phyloP scores from a whole-genome alignment of 108 stramenopile genomes.

The Nitzschia sp. region DNA sequence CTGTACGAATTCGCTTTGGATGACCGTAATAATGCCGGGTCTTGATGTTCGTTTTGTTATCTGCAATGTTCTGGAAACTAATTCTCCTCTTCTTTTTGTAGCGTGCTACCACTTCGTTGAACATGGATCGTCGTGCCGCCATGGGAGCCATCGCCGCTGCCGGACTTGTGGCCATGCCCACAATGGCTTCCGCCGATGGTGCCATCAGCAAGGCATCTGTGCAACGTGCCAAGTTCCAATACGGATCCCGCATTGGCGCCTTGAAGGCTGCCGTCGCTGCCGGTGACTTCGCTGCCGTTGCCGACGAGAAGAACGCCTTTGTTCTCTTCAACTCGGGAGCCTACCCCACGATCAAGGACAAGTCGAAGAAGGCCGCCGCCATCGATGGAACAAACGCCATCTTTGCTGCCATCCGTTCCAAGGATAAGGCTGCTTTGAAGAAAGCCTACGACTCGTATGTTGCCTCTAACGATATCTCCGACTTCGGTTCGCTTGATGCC shows the following conservation, averaged over 20 bases:
- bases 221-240: constrained; percentile 70
- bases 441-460: constrained; percentile 67
- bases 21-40: not conserved
- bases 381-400: constrained; percentile 78
- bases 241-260: constrained; percentile 86
- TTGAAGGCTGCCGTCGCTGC: constrained; percentile 79
- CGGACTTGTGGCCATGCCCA: constrained; percentile 63
- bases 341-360: constrained; percentile 64
- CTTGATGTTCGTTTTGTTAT: too few species aligned
- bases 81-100: constrained; percentile 17
- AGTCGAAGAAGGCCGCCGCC: constrained; percentile 68
- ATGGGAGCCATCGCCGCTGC: constrained; percentile 77
- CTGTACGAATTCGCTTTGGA: not conserved
- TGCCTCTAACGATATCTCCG: constrained; percentile 48
- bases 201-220: constrained; percentile 79
- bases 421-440: constrained; percentile 79
- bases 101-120: constrained; percentile 80
- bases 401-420: constrained; percentile 76
- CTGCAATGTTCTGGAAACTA: not conserved
- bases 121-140: constrained; percentile 89
- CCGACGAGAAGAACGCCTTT: constrained; percentile 91
- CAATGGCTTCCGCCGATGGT: constrained; percentile 86
- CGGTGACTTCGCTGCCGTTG: constrained; percentile 90
- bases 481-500: constrained; percentile 34
- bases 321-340: constrained; percentile 94